Percentiles rank a stretch among this genome's conserved stretches.
phyloP scores from a whole-genome alignment of 75 land plant species.

The Sequoia sempervirens region DNA sequence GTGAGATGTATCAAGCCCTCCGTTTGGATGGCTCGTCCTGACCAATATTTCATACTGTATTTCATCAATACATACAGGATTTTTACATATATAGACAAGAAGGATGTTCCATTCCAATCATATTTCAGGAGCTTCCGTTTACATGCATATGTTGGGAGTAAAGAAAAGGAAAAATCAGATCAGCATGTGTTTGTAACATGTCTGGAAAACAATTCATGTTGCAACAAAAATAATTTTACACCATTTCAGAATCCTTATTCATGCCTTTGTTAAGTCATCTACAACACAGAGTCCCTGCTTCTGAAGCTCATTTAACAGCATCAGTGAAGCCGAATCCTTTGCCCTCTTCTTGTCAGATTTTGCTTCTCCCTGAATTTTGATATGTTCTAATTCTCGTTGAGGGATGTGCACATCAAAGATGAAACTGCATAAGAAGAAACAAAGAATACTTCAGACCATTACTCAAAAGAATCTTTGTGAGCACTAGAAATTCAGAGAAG shows the following conservation, averaged over 20 bases:
- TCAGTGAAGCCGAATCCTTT: slow-evolving; percentile 2
- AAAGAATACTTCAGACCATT: neutral
- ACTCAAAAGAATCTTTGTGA: neutral
- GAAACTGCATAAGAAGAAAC: slow-evolving; percentile 5
- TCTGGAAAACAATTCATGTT: neutral
- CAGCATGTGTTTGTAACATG: neutral
- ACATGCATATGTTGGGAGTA: neutral
- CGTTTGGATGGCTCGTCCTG: too few species aligned
- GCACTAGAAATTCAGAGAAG: neutral
- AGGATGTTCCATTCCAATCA: neutral
- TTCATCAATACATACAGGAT: neutral
- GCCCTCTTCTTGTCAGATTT: neutral
- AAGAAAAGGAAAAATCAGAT: neutral
- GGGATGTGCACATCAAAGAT: neutral
- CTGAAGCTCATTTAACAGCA: neutral
- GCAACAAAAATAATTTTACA: neutral
- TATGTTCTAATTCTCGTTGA: neutral
- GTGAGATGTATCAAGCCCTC: too few species aligned
- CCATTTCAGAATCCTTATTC: neutral
- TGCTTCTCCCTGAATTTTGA: neutral
- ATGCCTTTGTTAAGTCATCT: neutral
- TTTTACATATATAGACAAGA: neutral
- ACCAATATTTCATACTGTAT: too few species aligned
- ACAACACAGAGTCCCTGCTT: neutral
- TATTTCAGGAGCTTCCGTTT: neutral